Base-by-base conservation (phyloP, 306 rosid species). In the Arachis hypogaea region DNA sequence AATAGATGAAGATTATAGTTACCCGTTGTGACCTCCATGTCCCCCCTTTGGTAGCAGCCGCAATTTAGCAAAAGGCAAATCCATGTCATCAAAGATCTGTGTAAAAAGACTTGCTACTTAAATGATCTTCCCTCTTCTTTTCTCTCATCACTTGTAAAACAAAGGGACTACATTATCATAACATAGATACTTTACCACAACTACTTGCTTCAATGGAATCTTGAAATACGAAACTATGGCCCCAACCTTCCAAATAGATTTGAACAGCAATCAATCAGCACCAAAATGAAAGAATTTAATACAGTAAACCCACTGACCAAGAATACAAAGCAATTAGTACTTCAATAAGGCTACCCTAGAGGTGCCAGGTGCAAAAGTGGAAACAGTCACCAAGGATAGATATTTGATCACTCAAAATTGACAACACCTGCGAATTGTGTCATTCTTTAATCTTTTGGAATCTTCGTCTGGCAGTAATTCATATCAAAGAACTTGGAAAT, bases 11-110 rank as follows among this genome's bases (percentile, higher is more conserved):
- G 49, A 74, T 41, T 59, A 7, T 57, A 77, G 50, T 82, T 86
- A 92, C 97, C 99, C 97, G 62, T 94, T 92, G 46, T 92, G 99
- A 65, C 99, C 99, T 86, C 99, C 97, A 64, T 92, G 99, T 47
- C 98, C 97, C 36, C 98, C 98, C 84, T 94, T 94, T 36, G 99
- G 99, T 85, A 90, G 83, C 66, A 94, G 72, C 85, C 89, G 87
- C 78, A 89, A 50, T 85, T 92, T 92, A 47, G 87, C 93, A 82
- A 94, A 92, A 4, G 99, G 97, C 77, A 92, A 86, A 85, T 94
- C 98, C 76, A 94, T 63, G 88, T 94, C 99, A 29, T 94, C 99
- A 71, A 88, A 89, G 52, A 94, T 82, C 99, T 94, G 90, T 49
- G 54, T 33, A 75, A 36, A n/a, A n/a, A 86, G 9, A 79, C 43